Evolutionary conservation across 805 yeast genomes (phyloP), one percentile per base, ranked within the genome.

Genomic region (Jamesozyma gamospora): DNA sequence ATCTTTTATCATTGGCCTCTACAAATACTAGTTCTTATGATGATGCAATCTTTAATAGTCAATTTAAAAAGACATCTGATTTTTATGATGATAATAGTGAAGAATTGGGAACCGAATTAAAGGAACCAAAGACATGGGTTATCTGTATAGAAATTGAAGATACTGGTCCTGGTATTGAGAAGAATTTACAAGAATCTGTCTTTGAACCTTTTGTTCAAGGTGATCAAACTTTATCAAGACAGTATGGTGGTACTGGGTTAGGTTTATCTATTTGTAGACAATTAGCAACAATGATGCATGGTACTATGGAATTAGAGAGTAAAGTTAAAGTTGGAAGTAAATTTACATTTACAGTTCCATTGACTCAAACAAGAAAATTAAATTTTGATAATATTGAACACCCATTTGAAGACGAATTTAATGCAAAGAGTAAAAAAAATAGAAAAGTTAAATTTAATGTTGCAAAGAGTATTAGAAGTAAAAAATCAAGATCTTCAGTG

Each of bases 121-220:
- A 45, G 3, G 39, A 45, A 0, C 52, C 55, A 9, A 65, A 56
- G 33, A 58, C 55, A 4, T 65, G 66, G 69, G 70, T 63, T 0
- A 57, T 66, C 34, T 33, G 51, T 46, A 74, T 88, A 36, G 76
- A 77, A 42, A 96, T 90, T 11, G 71, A 70, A 28, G 98, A 90
- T 57, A 85, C 94, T 0, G 97, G 98, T 3, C 88, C 96, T 0
- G 98, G 98, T 43, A 88, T 90, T 39, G 94, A 85, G 31, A 77
- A 80, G 12, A 76, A 79, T 1, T 61, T 87, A 40, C 96, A 84
- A 53, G 77, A 77, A 33, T 77, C 82, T 44, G 94, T 90, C 1
- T 90, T 90, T 60, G 96, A 92, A 53, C 96, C 97, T 1, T 90
- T 90, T 66, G 87, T 88, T 15, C 98, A 90, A 64, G 98, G 97